Evolutionary conservation across 129 eudicot species (phyloP).

Genomic region (Lonicera japonica): DNA sequence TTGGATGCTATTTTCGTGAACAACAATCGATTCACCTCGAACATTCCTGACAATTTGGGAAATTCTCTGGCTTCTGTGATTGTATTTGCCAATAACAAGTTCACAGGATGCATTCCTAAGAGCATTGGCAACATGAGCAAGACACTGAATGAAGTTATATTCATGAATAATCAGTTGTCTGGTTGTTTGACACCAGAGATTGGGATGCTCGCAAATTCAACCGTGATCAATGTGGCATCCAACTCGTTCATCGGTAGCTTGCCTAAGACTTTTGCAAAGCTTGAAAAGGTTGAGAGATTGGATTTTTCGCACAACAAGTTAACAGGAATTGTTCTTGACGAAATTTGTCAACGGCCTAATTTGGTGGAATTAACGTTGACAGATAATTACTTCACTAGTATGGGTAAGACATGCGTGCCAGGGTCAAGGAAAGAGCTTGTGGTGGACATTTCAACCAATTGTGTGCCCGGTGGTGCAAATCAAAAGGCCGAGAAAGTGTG

Average conservation of each 20-base stretch:
- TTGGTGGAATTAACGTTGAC: conserved; percentile 38
- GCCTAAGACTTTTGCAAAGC: conserved; percentile 31
- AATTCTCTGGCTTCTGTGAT: conserved; percentile 66
- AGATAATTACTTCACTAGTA: conserved; percentile 40
- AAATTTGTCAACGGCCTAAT: conserved; percentile 42
- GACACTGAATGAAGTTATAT: conserved; percentile 40
- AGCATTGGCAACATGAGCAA: conserved; percentile 52
- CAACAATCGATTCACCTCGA: conserved; percentile 44
- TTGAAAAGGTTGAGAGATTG: conserved; percentile 31
- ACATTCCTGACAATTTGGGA: conserved; percentile 63
- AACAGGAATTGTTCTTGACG: conserved; percentile 38
- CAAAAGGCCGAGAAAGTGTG: conserved; percentile 40
- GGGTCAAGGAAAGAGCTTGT: conserved; percentile 11
- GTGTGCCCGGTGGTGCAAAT: conserved; percentile 45
- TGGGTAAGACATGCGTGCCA: conserved; percentile 29
- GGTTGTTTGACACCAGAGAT: conserved; percentile 65
- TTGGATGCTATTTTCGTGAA: conserved; percentile 73
- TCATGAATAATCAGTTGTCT: conserved; percentile 31
- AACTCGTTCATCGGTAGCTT: conserved; percentile 39
- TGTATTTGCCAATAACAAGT: conserved; percentile 55
- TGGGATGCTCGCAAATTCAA: conserved; percentile 42
- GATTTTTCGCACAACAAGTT: conserved; percentile 50
- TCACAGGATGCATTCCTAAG: conserved; percentile 57
- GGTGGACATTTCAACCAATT: conserved; percentile 41
- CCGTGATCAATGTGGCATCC: conserved; percentile 38